Evolutionary conservation across 495 filamentous ascomycete species (phyloP), one percentile per base, ranked within the genome.

Genomic region (Podospora bellae-mahoneyi): DNA sequence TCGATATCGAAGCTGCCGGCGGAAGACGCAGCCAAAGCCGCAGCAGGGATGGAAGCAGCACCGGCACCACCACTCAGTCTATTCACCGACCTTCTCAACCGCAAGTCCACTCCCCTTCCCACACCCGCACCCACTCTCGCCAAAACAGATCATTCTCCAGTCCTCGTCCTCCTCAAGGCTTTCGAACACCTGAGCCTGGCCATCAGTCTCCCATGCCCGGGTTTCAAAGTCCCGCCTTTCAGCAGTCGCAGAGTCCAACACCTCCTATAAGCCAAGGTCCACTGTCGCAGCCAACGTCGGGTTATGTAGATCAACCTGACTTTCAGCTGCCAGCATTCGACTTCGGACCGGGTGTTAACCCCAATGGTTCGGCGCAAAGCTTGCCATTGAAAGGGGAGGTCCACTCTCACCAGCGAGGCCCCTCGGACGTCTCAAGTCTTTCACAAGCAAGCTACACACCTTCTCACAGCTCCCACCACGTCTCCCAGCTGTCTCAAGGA

Each of bases 81-180:
- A 5, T 62, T 15, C 60, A 62, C 60, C 60, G 27, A 9, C 60
- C 60, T n/a, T n/a, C 30, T 9, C 60, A 28, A 18, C 56, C 2
- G 20, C 56, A 59, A 20, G 15, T 48, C 15, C 39, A 48, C 15
- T 48, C 39, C 13, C 15, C 39, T 13, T 26, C 60, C 23, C 20
- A 62, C 15, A 19, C 60, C 16, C 60, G 60, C 26, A n/a, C 23
- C 26, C 60, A 62, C 27, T 18, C 60, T 27, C 60, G 60, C 7
- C 60, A 62, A n/a, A 28, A 19, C 18, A 27, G 60, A n/a, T 62
- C 60, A 5, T 62, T 30, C 27, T 26, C 60, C 16, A 62, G 60
- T 30, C 60, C 60, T 3, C 19, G 9, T n/a, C 5, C 32, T 27
- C 30, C 60, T n/a, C 60, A 62, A 16, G 27, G 23, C 2, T 32